A percentile compares a stretch with the other conserved stretches of the same genome.
phyloP scores from a whole-genome alignment of 208 protist genomes.

The Trichomonas vaginalis region DNA sequence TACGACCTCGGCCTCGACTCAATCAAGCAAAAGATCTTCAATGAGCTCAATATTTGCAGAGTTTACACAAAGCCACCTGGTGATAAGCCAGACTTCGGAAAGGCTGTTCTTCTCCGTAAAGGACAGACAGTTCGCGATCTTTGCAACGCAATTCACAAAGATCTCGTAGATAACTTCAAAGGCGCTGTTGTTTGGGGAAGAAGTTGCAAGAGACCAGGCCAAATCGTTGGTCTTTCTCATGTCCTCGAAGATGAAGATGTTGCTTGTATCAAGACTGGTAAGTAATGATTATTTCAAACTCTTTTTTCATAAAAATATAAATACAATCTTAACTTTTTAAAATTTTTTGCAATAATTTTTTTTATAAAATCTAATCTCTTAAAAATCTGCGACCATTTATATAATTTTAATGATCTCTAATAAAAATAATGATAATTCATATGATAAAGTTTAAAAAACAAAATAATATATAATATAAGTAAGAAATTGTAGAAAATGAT shows the following conservation, averaged over 20 bases:
- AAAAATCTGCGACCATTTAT: too few relatives aligned
- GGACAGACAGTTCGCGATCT: not conserved
- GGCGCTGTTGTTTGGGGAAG: constrained; percentile 17
- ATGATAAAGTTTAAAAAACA: too few relatives aligned
- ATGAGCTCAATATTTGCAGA: not conserved
- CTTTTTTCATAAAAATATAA: too few relatives aligned
- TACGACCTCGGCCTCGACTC: not conserved
- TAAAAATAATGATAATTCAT: too few relatives aligned
- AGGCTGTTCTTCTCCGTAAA: constrained; percentile 15
- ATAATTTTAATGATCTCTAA: too few relatives aligned
- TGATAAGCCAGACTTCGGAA: not conserved
- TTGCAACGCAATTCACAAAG: not conserved
- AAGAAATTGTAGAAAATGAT: too few relatives aligned
- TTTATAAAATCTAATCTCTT: too few relatives aligned
- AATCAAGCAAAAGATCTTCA: constrained; percentile 8
- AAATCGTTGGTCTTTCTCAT: constrained; percentile 10
- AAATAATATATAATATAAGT: too few relatives aligned
- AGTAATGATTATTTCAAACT: too few relatives aligned
- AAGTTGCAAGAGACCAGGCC: not conserved
- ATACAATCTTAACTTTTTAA: too few relatives aligned
- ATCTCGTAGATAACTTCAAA: not conserved
- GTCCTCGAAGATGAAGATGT: constrained; percentile 21
- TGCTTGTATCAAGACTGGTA: constrained; percentile 1
- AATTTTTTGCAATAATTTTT: too few relatives aligned
- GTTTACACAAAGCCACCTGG: constrained; percentile 1